Evolutionary conservation across 371 early-diverging fungal genomes (phyloP).

Genomic region (Mortierella sp.): DNA sequence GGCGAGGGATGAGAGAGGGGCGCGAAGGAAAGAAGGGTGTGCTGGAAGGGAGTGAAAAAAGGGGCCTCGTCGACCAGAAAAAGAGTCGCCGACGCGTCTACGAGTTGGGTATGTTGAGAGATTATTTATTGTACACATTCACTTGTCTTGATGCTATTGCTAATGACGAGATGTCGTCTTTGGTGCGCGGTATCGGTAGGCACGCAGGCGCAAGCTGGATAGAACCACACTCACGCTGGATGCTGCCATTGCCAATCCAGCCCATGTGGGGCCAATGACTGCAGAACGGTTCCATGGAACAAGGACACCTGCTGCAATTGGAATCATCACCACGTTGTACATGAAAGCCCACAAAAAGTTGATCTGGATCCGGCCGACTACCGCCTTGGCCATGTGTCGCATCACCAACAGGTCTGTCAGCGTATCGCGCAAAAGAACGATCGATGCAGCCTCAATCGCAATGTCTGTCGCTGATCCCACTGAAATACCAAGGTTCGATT

Average conservation of each 20-base stretch:
- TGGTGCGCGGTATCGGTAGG: conserved; percentile 54
- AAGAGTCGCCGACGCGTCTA: too few species aligned
- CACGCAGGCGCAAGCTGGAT: conserved; percentile 71
- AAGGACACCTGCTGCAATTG: conserved; percentile 84
- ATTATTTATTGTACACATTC: too few species aligned
- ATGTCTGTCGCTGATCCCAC: conserved; percentile 86
- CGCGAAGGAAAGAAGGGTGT: too few species aligned
- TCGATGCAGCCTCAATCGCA: conserved; percentile 82
- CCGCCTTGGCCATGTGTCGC: conserved; percentile 69
- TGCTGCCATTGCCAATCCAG: conserved; percentile 86
- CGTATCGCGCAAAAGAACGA: conserved; percentile 77
- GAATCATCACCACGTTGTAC: conserved; percentile 82
- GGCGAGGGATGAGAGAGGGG: too few species aligned
- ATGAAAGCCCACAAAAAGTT: conserved; percentile 87
- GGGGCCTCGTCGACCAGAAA: too few species aligned
- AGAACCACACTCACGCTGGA: conserved; percentile 82
- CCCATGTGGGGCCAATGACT: conserved; percentile 76
- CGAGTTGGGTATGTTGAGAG: too few species aligned
- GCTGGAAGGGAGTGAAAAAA: too few species aligned
- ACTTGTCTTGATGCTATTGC: too few species aligned
- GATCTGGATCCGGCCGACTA: conserved; percentile 75
- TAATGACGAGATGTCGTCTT: neutral
- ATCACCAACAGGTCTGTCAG: conserved; percentile 76
- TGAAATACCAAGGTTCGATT: conserved; percentile 86
- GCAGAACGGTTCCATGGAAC: conserved; percentile 59